phyloP scores from a whole-genome alignment of 352 stramenopile genomes.

The Phytophthora sp. region DNA sequence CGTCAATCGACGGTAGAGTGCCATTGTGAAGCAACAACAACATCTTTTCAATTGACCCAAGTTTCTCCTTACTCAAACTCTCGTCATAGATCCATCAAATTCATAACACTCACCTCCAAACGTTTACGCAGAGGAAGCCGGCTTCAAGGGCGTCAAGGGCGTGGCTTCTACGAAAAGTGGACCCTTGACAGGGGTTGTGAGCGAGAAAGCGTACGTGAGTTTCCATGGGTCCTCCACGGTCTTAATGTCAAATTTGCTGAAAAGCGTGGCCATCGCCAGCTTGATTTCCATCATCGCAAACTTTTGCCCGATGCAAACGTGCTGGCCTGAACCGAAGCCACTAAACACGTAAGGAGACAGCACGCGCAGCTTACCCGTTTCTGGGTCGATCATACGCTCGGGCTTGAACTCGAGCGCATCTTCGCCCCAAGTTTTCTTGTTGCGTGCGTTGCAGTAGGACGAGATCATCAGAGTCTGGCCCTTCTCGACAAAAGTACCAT shows the following conservation, averaged over 20 bases:
- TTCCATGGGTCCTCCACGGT: slow-evolving; percentile 48
- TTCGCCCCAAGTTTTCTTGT: slow-evolving; percentile 46
- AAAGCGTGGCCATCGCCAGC: slow-evolving; percentile 50
- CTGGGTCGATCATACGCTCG: slow-evolving; percentile 62
- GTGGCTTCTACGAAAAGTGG: slow-evolving; percentile 33
- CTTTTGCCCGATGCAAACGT: slow-evolving; percentile 61
- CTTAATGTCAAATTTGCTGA: slow-evolving; percentile 55
- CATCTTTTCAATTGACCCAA: too few species aligned
- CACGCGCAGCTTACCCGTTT: slow-evolving; percentile 38
- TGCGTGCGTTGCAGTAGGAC: slow-evolving; percentile 39
- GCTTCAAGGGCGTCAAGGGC: slow-evolving; percentile 9
- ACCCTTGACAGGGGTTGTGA: slow-evolving; percentile 49
- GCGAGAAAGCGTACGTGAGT: slow-evolving; percentile 56
- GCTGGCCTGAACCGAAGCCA: slow-evolving; percentile 57
- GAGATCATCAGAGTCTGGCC: slow-evolving; percentile 32
- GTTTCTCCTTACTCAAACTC: too few species aligned
- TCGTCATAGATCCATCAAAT: too few species aligned
- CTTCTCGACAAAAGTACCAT: slow-evolving; percentile 37
- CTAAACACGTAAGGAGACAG: slow-evolving; percentile 34
- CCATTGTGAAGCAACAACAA: too few species aligned
- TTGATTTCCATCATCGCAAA: slow-evolving; percentile 73
- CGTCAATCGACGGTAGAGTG: too few species aligned
- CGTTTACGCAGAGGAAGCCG: slow-evolving; percentile 15
- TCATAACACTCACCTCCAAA: too few species aligned
- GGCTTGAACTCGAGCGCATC: slow-evolving; percentile 65